These are phyloP conservation scores for Penicillium antarcticum DNA, from an alignment of 495 filamentous ascomycete genomes.

Conservation along the genomic window DNA sequence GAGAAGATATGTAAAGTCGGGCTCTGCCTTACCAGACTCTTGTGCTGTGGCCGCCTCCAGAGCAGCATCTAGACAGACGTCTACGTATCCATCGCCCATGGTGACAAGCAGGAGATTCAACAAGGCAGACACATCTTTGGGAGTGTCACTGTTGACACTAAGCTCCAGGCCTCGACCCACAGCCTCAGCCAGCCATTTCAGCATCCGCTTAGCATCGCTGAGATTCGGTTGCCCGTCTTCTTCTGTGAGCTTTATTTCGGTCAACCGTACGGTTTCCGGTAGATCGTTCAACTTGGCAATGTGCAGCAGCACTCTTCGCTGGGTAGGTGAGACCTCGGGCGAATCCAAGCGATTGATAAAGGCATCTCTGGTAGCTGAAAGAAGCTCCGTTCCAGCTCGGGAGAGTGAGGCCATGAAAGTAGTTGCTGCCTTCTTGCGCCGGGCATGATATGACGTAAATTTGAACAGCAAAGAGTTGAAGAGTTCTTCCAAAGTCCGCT, in stretches of 20 bases:
- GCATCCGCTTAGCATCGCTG: conserved; percentile 88
- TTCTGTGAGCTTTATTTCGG: conserved; percentile 84
- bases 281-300: conserved; percentile 67
- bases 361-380: conserved; percentile 71
- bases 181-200: conserved; percentile 95
- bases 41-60: conserved; percentile 71
- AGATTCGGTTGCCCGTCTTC: conserved; percentile 81
- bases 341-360: conserved; percentile 84
- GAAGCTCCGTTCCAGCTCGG: conserved; percentile 79
- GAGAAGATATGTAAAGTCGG: conserved; percentile 81
- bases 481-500: conserved; percentile 82
- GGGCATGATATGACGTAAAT: conserved; percentile 88
- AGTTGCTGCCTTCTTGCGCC: conserved; percentile 78
- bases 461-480: conserved; percentile 93
- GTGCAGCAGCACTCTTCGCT: conserved; percentile 80
- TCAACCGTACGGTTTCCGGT: conserved; percentile 47
- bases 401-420: conserved; percentile 87
- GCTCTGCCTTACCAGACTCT: conserved; percentile 75
- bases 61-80: conserved; percentile 87
- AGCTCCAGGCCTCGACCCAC: conserved; percentile 92
- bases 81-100: conserved; percentile 92
- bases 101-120: conserved; percentile 79
- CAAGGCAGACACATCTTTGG: conserved; percentile 88
- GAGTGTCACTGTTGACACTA: conserved; percentile 78
- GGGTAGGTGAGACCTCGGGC: conserved; percentile 75